Evolutionary conservation across 2,329 filamentous ascomycete species (phyloP), one percentile per base, ranked within the genome.

Genomic region (Aureobasidium leucospermi): DNA sequence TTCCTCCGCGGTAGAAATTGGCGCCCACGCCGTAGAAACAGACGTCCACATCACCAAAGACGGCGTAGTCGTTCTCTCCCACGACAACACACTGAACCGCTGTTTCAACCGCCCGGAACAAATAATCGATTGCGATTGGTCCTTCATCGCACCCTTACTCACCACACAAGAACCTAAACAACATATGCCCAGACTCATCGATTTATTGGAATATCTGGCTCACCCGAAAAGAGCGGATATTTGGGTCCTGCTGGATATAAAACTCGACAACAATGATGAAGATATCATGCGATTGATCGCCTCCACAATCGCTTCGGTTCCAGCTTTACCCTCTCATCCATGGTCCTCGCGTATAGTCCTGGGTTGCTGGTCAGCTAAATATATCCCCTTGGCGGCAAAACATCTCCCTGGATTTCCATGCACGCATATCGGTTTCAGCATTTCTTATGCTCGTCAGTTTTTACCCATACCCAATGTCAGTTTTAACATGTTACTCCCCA

Each of bases 191-290:
- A 79, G 87, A 32, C 76, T 97, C 11, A 67, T 73, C 23, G 92
- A 96, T 67, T 75, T 96, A 57, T 76, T 96, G 8, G 79, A 83
- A 61, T 93, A 87, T 68, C 72, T 97, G 56, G 78, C 82, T 0
- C 76, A 82, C 64, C 85, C 85, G 0, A 86, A 79, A 0, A 71
- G 81, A 41, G 83, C 89, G 67, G 72, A 86, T 45, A 78, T 92
- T 9, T 96, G 92, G 92, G 67, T 94, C 6, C 73, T 96, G 62
- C 77, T 97, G 3, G 93, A 97, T 71, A 89, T 97, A 71, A 97
- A 96, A 85, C 79, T 84, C 29, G 85, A 90, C 67, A 88, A 92
- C 68, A 77, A 88, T 63, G 76, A 88, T 0, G 80, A 85, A 15
- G 79, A 84, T 43, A 79, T 96, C n/a, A 85, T 96, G 71, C 74